These are phyloP conservation scores for Aspergillus asperescens DNA, from an alignment of 495 filamentous ascomycete genomes.

Conservation along the genomic window DNA sequence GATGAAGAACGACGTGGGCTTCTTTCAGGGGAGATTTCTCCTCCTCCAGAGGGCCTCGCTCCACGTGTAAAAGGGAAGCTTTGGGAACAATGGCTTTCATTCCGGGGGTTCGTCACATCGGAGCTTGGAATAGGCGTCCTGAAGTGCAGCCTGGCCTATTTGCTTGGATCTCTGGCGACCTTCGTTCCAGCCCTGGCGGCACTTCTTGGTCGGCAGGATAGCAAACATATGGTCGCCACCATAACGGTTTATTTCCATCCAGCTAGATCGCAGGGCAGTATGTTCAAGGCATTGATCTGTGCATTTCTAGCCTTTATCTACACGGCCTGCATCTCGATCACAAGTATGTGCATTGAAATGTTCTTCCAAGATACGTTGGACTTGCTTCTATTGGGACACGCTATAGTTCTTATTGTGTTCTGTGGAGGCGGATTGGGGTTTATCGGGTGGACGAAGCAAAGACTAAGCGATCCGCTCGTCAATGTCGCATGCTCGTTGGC, in stretches of 20 bases:
- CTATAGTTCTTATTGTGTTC: slow-evolving; percentile 77
- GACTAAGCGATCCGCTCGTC: slow-evolving; percentile 76
- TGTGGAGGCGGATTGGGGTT: slow-evolving; percentile 85
- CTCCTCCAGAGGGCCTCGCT: slow-evolving; percentile 14
- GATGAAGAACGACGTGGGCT: slow-evolving; percentile 39
- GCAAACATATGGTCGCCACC: slow-evolving; percentile 93
- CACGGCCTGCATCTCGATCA: slow-evolving; percentile 70
- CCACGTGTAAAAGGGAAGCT: slow-evolving; percentile 11
- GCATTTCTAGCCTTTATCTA: slow-evolving; percentile 78
- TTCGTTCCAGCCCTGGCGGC: slow-evolving; percentile 69
- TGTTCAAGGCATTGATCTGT: slow-evolving; percentile 83
- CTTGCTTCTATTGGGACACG: slow-evolving; percentile 67
- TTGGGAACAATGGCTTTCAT: slow-evolving; percentile 13
- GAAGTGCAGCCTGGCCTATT: slow-evolving; percentile 91
- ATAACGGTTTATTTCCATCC: slow-evolving; percentile 96
- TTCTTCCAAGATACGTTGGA: slow-evolving; percentile 63
- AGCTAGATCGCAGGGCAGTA: slow-evolving; percentile 82
- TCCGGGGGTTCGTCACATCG: slow-evolving; percentile 43
- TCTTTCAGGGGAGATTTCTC: slow-evolving; percentile 29
- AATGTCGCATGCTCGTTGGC: slow-evolving; percentile 87
- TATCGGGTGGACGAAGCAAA: slow-evolving; percentile 90
- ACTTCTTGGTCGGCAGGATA: slow-evolving; percentile 78
- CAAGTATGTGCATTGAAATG: slow-evolving; percentile 80
- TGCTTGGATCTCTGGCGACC: slow-evolving; percentile 81
- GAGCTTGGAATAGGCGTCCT: slow-evolving; percentile 68